Evolutionary conservation across 2,329 filamentous ascomycete genomes (phyloP).

Genomic region (Epicoccum nigrum): DNA sequence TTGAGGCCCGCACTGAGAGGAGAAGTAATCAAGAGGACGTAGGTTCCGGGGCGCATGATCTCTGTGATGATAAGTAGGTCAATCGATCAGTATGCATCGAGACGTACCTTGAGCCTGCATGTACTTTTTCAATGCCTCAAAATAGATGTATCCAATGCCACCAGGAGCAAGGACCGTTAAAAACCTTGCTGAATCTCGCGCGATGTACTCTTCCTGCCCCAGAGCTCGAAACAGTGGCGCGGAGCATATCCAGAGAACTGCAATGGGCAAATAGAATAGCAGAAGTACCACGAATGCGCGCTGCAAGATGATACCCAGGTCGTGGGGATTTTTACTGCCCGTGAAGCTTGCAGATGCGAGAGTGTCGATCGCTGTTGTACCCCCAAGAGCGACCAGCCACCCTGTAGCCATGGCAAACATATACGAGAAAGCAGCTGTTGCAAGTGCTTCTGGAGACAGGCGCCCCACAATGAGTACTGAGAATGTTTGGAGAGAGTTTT

Average conservation of each 20-base stretch:
- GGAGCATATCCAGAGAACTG: slow-evolving; percentile 75
- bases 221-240: slow-evolving; percentile 75
- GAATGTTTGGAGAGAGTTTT: slow-evolving; percentile 82
- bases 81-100: background rate
- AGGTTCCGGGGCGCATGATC: slow-evolving; percentile 69
- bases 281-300: slow-evolving; percentile 75
- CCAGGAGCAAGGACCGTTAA: slow-evolving; percentile 77
- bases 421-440: slow-evolving; percentile 84
- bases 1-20: slow-evolving; percentile 65
- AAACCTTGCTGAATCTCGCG: slow-evolving; percentile 74
- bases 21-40: slow-evolving; percentile 66
- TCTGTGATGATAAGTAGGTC: slow-evolving; percentile 46
- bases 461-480: slow-evolving; percentile 83
- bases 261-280: slow-evolving; percentile 74
- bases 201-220: slow-evolving; percentile 80
- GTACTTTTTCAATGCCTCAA: slow-evolving; percentile 74
- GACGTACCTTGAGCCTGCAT: slow-evolving; percentile 61
- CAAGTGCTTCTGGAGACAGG: slow-evolving; percentile 77
- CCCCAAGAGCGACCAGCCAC: slow-evolving; percentile 85
- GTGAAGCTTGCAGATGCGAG: slow-evolving; percentile 84
- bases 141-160: slow-evolving; percentile 85
- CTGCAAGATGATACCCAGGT: slow-evolving; percentile 79
- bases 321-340: slow-evolving; percentile 76
- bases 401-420: slow-evolving; percentile 93
- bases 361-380: slow-evolving; percentile 85